A percentile compares a stretch with the other conserved stretches of the same genome.
Conservation (phyloP, 208 protist species). For the Naegleria lovaniensis region DNA sequence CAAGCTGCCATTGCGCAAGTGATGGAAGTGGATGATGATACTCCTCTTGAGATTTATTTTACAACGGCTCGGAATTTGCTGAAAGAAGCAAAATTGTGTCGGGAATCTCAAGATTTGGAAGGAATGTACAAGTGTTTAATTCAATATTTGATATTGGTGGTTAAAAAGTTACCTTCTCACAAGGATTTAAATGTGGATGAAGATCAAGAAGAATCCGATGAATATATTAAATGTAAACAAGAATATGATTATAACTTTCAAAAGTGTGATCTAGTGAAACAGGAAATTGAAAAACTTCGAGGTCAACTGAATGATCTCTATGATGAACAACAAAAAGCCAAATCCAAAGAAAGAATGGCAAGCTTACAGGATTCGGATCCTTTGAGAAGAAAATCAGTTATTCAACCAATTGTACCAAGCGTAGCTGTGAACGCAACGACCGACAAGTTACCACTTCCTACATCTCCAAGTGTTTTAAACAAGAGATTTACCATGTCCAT, state of each 20-base stretch:
- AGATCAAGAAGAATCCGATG: neutral
- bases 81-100: neutral
- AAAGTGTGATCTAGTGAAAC: neutral
- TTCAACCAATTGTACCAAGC: neutral
- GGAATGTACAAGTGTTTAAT: neutral
- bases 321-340: neutral
- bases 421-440: neutral
- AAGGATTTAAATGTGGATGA: neutral
- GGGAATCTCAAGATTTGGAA: neutral
- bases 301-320: neutral
- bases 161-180: neutral
- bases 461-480: neutral
- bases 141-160: neutral
- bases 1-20: neutral
- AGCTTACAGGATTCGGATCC: neutral
- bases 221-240: neutral
- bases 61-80: neutral
- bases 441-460: neutral
- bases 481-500: neutral
- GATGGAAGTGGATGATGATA: neutral
- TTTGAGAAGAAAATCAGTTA: neutral
- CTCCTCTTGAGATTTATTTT: constrained; percentile 1
- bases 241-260: neutral
- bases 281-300: neutral
- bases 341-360: neutral